Evolutionary conservation across 2,329 filamentous ascomycete species (phyloP).

Genomic region (Pseudopyricularia cyperi): DNA sequence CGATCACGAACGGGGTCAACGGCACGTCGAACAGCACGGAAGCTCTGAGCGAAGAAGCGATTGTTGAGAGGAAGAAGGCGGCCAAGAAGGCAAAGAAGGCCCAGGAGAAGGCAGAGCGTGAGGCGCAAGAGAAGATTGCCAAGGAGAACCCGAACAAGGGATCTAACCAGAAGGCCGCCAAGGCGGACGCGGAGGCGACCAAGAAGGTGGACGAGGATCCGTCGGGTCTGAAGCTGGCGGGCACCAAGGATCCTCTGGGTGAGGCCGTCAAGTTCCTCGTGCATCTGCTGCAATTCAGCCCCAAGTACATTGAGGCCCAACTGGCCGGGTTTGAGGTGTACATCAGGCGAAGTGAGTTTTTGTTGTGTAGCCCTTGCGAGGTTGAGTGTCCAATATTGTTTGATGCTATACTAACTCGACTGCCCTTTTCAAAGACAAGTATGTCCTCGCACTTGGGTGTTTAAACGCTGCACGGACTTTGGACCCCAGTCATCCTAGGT

Average conservation of each 20-base stretch:
- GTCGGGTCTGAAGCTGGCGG: constrained; percentile 63
- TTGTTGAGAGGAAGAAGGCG: constrained; percentile 70
- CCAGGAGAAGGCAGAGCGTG: constrained; percentile 58
- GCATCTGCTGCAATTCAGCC: constrained; percentile 71
- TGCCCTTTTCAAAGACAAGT: constrained; percentile 52
- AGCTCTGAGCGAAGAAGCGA: constrained; percentile 33
- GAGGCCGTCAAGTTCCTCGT: constrained; percentile 79
- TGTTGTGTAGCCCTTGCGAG: not conserved
- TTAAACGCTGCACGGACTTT: constrained; percentile 61
- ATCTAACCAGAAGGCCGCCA: constrained; percentile 42
- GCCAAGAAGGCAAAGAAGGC: constrained; percentile 72
- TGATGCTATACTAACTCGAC: constrained; percentile 2
- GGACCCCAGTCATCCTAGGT: constrained; percentile 53
- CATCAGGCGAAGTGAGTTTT: constrained; percentile 59
- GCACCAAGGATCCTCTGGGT: constrained; percentile 69
- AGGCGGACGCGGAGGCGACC: constrained; percentile 37
- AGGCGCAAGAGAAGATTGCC: constrained; percentile 64
- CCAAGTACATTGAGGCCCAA: constrained; percentile 71
- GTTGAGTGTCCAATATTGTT: not conserved
- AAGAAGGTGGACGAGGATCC: constrained; percentile 92
- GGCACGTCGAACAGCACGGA: constrained; percentile 42
- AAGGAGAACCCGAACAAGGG: constrained; percentile 72
- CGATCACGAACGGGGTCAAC: constrained; percentile 42
- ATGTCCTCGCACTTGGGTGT: constrained; percentile 75
- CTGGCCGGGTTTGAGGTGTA: constrained; percentile 83